These are phyloP conservation scores for Aspergillus steynii DNA, from an alignment of 495 filamentous ascomycete genomes.

Conservation along the genomic window DNA sequence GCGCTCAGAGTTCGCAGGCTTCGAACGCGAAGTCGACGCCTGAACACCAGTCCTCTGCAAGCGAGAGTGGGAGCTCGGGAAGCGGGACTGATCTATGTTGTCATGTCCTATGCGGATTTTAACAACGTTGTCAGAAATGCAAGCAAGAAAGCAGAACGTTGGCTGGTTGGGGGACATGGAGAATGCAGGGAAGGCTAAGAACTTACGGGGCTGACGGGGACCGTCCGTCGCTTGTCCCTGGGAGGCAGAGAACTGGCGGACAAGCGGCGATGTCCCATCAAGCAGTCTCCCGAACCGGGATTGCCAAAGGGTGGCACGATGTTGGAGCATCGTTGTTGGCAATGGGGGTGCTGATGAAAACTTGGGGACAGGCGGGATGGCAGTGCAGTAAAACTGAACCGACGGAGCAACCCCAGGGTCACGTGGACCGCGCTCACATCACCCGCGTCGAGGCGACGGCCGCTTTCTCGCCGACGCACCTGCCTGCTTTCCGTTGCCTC, in stretches of 20 bases:
- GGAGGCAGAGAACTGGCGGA: constrained; percentile 37
- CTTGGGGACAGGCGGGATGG: neutral
- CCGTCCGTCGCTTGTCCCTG: constrained; percentile 21
- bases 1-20: constrained; percentile 19
- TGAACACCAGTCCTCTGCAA: constrained; percentile 23
- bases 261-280: constrained; percentile 13
- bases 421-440: neutral
- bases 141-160: neutral
- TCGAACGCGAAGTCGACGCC: constrained; percentile 20
- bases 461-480: neutral
- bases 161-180: neutral
- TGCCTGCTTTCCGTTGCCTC: neutral
- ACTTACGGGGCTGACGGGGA: constrained; percentile 24
- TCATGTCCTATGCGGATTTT: neutral
- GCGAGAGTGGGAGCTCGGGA: constrained; percentile 13
- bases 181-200: neutral
- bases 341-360: neutral
- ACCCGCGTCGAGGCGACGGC: neutral
- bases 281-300: constrained; percentile 17
- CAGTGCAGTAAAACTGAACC: neutral
- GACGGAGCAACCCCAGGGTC: neutral
- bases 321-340: constrained; percentile 34
- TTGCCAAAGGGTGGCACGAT: constrained; percentile 24
- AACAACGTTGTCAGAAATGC: neutral
- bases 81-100: neutral